Conservation (phyloP, 306 rosid genomes). For the Geum urbanum region DNA sequence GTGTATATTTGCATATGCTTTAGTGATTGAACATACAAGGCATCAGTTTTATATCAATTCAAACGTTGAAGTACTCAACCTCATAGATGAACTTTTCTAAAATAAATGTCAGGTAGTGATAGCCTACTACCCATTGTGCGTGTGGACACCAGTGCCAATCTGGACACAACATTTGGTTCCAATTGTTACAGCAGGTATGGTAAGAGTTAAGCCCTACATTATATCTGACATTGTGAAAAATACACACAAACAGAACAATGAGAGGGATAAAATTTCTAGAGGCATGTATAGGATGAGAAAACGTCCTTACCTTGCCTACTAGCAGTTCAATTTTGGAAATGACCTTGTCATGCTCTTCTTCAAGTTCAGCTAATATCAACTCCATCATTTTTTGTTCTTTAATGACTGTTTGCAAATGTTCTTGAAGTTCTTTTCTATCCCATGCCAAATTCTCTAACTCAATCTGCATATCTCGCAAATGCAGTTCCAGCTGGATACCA, state of each 20-base stretch:
- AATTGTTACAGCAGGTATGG: background rate
- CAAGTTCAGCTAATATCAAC: conserved; percentile 55
- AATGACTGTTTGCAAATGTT: conserved; percentile 45
- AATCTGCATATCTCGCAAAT: conserved; percentile 39
- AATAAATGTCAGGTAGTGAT: background rate
- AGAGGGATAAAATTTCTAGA: background rate
- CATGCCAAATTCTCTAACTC: conserved; percentile 48
- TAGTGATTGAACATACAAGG: background rate
- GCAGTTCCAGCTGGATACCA: conserved; percentile 51
- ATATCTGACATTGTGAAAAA: conserved; percentile 7
- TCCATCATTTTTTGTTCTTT: conserved; percentile 68
- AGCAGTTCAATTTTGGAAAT: conserved; percentile 50
- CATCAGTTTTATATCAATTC: background rate
- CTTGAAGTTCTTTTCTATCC: conserved; percentile 53
- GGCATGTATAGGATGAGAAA: conserved; percentile 6
- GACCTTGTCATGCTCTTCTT: conserved; percentile 69
- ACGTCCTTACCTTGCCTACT: conserved; percentile 52
- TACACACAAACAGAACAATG: background rate
- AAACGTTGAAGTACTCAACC: background rate
- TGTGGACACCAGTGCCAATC: background rate
- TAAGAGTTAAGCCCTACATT: background rate
- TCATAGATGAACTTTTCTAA: background rate
- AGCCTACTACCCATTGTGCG: background rate
- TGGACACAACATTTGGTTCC: background rate
- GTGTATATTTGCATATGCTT: background rate